Base-by-base conservation (phyloP, 1,284 basidiomycete species). In the Cryptococcus maquisensis region DNA sequence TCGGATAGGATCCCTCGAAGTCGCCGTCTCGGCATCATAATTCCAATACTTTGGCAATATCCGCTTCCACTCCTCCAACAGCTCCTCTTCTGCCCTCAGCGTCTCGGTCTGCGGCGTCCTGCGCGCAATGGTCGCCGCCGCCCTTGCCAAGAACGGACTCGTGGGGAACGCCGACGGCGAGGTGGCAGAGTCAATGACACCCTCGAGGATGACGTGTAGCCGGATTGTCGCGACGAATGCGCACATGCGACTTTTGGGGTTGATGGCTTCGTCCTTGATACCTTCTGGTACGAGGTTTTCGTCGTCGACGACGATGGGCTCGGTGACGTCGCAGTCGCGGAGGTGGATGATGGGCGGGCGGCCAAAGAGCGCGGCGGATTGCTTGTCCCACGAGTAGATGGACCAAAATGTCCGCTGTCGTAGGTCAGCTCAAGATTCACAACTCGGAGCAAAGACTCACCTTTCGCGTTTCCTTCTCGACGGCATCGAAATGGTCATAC, bases 361-460 rank as follows among this genome's bases (percentile, higher is more conserved):
- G 16, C 90, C 90, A 70, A 93, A 92, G 63, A 91, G 86, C 32
- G 89, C 87, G 2, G 73, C 73, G 7, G 72, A 74, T 67, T 91
- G 90, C 75, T 93, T 93, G 74, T 93, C 90, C 90, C 90, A 93
- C 42, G 90, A 81, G 74, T 93, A 94, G 23, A 93, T 88, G 57
- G 88, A 89, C 90, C 90, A 94, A 74, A 93, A 94, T 0, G 90
- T 93, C 60, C 90, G 84, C 74, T 73, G 37, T 13, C 6, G 23
- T 15, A 23, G 12, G 43, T 44, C 20, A 44, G 24, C 43, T 43
- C n/a, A n/a, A 32, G 18, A 38, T n/a, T 5, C 16, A 35, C 4
- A 9, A 18, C 13, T 12, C 47, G 26, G 18, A n/a, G n/a, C n/a
- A 5, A 6, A 10, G 32, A 59, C 67, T 60, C 48, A 72, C 71